Percentiles rank a stretch among this genome's conserved stretches.
phyloP scores from a whole-genome alignment of 495 filamentous ascomycete species.

The Penicillium malachiteum region DNA sequence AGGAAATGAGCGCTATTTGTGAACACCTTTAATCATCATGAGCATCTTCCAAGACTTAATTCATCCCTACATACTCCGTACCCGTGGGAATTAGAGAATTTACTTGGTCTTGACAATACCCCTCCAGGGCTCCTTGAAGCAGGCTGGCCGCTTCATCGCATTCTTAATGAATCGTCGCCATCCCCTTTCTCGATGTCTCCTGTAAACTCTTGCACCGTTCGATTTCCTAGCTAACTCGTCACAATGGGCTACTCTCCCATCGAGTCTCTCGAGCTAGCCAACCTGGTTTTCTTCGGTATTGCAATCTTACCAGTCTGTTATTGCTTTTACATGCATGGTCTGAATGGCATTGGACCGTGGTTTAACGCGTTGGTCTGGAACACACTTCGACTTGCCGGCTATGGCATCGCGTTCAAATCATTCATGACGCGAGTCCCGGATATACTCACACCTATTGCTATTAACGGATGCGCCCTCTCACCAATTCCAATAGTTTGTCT shows the following conservation, averaged over 20 bases:
- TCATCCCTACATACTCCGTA: background rate
- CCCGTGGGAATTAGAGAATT: background rate
- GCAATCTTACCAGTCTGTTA: background rate
- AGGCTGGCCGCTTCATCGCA: background rate
- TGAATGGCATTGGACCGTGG: background rate
- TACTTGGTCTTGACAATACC: background rate
- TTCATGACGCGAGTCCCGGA: background rate
- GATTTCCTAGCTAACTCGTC: background rate
- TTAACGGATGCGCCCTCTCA: background rate
- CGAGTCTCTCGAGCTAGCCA: background rate
- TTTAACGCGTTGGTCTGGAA: background rate
- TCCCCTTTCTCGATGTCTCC: background rate
- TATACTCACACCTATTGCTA: background rate
- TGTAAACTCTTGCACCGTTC: background rate
- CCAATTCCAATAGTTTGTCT: background rate
- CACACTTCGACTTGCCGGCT: background rate
- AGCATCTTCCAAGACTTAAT: background rate
- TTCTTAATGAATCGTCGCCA: background rate
- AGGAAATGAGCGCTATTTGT: background rate
- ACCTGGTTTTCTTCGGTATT: background rate
- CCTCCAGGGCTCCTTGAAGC: background rate
- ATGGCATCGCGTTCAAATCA: background rate
- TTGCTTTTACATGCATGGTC: constrained; percentile 2
- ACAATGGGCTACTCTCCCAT: background rate
- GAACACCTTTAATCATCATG: background rate